Percentiles rank a stretch among this genome's conserved stretches.
phyloP scores from a whole-genome alignment of 2,329 filamentous ascomycete species.

The Nemania serpens region DNA sequence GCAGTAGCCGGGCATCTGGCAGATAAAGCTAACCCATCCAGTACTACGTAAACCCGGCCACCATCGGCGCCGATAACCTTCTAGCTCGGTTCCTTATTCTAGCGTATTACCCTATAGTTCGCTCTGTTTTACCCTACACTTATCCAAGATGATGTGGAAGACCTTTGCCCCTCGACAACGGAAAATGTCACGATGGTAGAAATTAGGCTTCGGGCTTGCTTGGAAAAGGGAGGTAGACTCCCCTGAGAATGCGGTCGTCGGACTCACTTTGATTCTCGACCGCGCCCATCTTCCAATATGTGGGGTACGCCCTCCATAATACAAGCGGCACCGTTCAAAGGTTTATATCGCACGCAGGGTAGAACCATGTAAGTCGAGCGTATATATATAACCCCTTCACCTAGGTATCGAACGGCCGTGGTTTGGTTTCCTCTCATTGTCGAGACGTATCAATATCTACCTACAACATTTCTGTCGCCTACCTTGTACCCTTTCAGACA shows the following conservation, averaged over 20 bases:
- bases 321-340: neutral
- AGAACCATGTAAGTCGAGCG: neutral
- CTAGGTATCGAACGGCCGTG: neutral
- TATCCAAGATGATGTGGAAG: conserved; percentile 16
- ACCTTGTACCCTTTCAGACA: neutral
- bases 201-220: neutral
- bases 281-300: conserved; percentile 17
- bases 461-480: neutral
- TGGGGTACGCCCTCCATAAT: neutral
- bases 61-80: conserved; percentile 12
- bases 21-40: neutral
- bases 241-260: conserved; percentile 5
- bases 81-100: conserved; percentile 9
- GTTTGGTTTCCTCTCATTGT: neutral
- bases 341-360: neutral
- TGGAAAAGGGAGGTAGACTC: conserved; percentile 2
- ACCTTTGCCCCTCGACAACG: neutral
- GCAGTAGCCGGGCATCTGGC: too few species aligned
- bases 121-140: conserved; percentile 26
- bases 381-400: neutral
- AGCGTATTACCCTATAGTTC: conserved; percentile 28
- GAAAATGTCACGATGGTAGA: conserved; percentile 18
- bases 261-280: conserved; percentile 2
- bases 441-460: neutral
- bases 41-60: conserved; percentile 11